phyloP scores from a whole-genome alignment of 1,284 basidiomycete species.

The Malassezia sympodialis region DNA sequence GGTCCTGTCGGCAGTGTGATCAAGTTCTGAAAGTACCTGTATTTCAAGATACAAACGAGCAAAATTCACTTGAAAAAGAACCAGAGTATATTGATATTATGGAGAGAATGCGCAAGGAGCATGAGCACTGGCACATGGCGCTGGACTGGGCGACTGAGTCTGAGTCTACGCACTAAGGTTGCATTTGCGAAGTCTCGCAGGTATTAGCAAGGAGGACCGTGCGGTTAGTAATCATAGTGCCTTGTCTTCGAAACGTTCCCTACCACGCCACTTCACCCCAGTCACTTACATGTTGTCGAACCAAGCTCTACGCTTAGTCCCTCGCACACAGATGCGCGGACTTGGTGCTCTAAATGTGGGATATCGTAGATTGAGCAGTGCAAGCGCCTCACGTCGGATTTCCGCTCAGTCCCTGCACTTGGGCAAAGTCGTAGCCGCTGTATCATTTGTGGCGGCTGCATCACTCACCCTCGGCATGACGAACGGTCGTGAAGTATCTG shows the following conservation, averaged over 20 bases:
- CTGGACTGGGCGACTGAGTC: constrained; percentile 2
- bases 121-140: constrained; percentile 18
- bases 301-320: neutral
- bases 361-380: neutral
- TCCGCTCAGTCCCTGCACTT: neutral
- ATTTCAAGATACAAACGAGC: constrained; percentile 8
- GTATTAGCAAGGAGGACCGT: neutral
- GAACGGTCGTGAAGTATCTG: neutral
- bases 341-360: neutral
- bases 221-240: neutral
- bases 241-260: neutral
- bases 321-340: neutral
- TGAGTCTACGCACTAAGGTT: neutral
- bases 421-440: constrained; percentile 1
- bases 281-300: neutral
- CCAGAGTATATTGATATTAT: neutral
- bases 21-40: constrained; percentile 5
- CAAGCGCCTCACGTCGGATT: neutral
- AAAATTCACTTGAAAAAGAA: neutral
- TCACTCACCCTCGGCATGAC: constrained; percentile 4
- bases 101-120: constrained; percentile 4
- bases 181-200: neutral
- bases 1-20: constrained; percentile 5
- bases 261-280: neutral
- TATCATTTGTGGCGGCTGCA: neutral